These are phyloP conservation scores for Epichloe elymi DNA, from an alignment of 2,329 filamentous ascomycete genomes.

Conservation along the genomic window DNA sequence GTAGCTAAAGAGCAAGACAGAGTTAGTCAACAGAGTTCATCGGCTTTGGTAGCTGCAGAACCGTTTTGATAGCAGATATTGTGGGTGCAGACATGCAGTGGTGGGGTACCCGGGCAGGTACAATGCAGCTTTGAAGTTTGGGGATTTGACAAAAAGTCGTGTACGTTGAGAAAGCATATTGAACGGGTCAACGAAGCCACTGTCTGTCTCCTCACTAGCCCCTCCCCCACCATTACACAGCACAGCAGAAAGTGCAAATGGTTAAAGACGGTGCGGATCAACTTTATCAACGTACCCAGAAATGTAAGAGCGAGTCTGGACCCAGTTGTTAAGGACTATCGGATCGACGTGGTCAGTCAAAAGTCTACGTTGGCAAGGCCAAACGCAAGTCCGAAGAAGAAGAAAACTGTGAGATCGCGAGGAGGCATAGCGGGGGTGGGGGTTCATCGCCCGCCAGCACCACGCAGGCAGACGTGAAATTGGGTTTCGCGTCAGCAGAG, in stretches of 20 bases:
- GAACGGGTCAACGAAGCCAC: not conserved
- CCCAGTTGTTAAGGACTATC: conserved; percentile 54
- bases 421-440: conserved; percentile 1
- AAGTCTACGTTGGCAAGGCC: not conserved
- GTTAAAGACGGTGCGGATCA: not conserved
- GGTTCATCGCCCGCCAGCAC: not conserved
- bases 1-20: conserved; percentile 23
- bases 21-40: not conserved
- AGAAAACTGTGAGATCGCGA: not conserved
- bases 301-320: conserved; percentile 63
- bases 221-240: not conserved
- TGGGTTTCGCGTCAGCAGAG: not conserved
- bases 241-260: not conserved
- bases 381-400: not conserved
- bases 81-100: not conserved
- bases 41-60: not conserved
- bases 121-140: not conserved
- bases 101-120: not conserved
- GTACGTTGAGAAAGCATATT: too few species aligned
- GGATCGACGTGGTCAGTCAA: conserved; percentile 3
- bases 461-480: not conserved
- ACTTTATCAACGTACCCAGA: conserved; percentile 49
- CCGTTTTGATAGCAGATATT: not conserved
- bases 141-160: not conserved
- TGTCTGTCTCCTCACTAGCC: not conserved